These are phyloP conservation scores for Lepiota subincarnata DNA, from an alignment of 768 basidiomycete species.

Conservation along the genomic window DNA sequence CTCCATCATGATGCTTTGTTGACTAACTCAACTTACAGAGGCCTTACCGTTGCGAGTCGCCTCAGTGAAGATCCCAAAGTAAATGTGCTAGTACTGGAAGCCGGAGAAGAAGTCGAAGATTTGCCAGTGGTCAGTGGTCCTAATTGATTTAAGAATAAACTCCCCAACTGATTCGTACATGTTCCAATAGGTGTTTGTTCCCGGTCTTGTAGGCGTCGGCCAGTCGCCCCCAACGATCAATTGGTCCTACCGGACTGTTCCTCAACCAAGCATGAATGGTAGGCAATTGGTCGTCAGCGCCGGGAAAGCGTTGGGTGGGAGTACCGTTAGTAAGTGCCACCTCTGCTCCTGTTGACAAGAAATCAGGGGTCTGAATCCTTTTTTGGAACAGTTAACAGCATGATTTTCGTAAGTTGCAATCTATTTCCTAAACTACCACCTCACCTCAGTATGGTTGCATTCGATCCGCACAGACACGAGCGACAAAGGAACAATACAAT, in stretches of 20 bases:
- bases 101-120: conserved; percentile 33
- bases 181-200: conserved; percentile 24
- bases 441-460: neutral
- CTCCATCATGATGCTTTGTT: neutral
- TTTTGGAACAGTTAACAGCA: conserved; percentile 38
- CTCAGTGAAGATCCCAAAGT: conserved; percentile 27
- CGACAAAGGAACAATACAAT: conserved; percentile 30
- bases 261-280: conserved; percentile 37
- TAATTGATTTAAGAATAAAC: neutral
- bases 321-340: conserved; percentile 35
- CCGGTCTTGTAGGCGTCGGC: conserved; percentile 26
- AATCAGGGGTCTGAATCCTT: neutral
- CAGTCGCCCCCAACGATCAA: conserved; percentile 36
- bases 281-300: conserved; percentile 30
- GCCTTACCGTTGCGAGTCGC: conserved; percentile 31
- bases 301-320: conserved; percentile 55
- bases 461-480: conserved; percentile 22
- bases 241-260: conserved; percentile 45
- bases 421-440: neutral
- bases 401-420: conserved; percentile 26
- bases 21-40: conserved; percentile 16
- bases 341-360: neutral
- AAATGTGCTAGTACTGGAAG: conserved; percentile 32
- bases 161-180: neutral
- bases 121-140: conserved; percentile 27